Percentiles rank a stretch among this genome's conserved stretches.
These are phyloP conservation scores for Pestalotiopsis sp. DNA, from an alignment of 2,329 filamentous ascomycete species.

Conservation along the genomic window DNA sequence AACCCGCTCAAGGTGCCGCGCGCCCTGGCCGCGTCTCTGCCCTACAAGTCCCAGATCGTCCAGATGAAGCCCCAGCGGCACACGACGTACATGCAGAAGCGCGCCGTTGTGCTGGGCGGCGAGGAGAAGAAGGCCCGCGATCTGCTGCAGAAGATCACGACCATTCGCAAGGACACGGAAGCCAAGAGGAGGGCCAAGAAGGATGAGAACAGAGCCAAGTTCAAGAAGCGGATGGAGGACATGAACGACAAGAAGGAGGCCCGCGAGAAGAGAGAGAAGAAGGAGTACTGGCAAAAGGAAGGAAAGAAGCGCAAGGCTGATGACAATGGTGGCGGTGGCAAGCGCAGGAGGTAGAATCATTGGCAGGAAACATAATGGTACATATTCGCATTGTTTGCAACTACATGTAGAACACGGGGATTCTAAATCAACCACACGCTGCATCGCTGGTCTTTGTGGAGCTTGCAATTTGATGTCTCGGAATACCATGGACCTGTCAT, in stretches of 20 bases:
- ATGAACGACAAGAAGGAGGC: constrained; percentile 82
- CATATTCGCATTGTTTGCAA: neutral
- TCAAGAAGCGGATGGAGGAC: constrained; percentile 81
- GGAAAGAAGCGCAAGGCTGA: constrained; percentile 66
- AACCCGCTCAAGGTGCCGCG: constrained; percentile 78
- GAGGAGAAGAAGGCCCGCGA: constrained; percentile 90
- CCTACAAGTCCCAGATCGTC: constrained; percentile 90
- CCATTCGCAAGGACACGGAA: constrained; percentile 85
- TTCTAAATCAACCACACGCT: neutral
- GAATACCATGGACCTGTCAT: too few relatives aligned
- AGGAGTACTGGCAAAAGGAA: constrained; percentile 91
- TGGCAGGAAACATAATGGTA: neutral
- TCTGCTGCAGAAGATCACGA: constrained; percentile 90
- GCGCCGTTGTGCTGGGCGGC: constrained; percentile 80
- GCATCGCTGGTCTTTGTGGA: neutral
- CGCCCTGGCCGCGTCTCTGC: constrained; percentile 79
- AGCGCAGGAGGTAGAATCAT: constrained; percentile 34
- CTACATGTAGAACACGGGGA: neutral
- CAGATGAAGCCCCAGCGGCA: constrained; percentile 78
- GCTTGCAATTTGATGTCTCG: too few relatives aligned
- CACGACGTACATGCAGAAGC: constrained; percentile 90
- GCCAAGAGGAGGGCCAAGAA: constrained; percentile 84
- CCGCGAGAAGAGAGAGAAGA: constrained; percentile 86
- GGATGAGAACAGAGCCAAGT: constrained; percentile 80
- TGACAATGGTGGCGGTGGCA: constrained; percentile 42